Evolutionary conservation across 108 stramenopile species (phyloP).

Genomic region (Nannochloropsis oceanica): DNA sequence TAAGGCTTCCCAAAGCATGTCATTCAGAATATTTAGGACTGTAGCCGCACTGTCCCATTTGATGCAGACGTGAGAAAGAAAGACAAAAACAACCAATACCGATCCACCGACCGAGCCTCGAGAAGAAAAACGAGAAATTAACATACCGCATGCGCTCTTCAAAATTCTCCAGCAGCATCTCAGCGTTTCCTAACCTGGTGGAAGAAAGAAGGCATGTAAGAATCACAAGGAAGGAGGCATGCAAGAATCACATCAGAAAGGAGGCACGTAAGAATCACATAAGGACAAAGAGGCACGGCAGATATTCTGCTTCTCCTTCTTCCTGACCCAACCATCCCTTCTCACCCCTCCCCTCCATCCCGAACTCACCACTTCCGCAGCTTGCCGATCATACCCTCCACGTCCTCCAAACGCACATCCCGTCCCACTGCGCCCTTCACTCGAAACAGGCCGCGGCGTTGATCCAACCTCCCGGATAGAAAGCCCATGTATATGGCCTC

Average conservation of each 20-base stretch:
- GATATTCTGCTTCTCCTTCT: too few species aligned
- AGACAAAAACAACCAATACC: too few species aligned
- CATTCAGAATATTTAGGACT: too few species aligned
- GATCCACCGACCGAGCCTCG: not conserved
- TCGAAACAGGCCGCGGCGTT: conserved; percentile 21
- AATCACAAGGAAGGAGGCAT: too few species aligned
- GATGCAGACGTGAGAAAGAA: too few species aligned
- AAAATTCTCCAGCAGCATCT: not conserved
- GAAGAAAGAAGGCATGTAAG: not conserved
- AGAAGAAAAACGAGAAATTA: not conserved
- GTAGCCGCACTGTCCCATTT: too few species aligned
- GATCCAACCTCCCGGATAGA: conserved; percentile 38
- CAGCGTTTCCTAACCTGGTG: not conserved
- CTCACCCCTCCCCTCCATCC: not conserved
- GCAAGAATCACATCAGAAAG: too few species aligned
- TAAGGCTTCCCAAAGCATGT: too few species aligned
- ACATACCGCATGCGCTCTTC: not conserved
- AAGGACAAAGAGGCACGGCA: too few species aligned
- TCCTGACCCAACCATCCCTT: not conserved
- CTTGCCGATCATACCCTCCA: not conserved
- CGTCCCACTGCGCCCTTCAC: not conserved
- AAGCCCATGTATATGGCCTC: conserved; percentile 39
- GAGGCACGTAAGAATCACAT: too few species aligned
- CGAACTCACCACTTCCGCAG: not conserved
- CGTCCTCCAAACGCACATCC: not conserved